Evolutionary conservation across 2,329 filamentous ascomycete genomes (phyloP), one percentile per base, ranked within the genome.

Genomic region (Chaetomium sp.): DNA sequence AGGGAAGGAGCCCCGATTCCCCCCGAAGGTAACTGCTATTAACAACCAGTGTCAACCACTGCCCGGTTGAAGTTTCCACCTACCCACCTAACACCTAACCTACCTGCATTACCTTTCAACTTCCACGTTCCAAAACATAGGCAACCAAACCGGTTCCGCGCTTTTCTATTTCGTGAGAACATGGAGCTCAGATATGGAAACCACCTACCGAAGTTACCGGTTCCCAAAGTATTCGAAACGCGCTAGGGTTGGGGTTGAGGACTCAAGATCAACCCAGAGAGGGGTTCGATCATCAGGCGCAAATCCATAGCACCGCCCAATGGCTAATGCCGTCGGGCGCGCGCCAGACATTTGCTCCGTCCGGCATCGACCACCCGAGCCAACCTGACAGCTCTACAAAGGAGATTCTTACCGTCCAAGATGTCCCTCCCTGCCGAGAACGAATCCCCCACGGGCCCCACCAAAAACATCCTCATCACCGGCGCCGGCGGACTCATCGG

Each of bases 401-500:
- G n/a, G n/a, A n/a, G 16, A 42, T 4, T n/a, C 16, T n/a, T 13
- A 35, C 47, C 5, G n/a, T 10, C 25, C 31, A 56, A 42, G 13
- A 56, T 56, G 55, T 3, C 55, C 23, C 27, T 35, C 56, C 47
- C 57, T 13, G 7, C 3, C 23, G 21, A 16, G 13, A 47, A 53
- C 38, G 19, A 56, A 29, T 13, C 42, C 10, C 16, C 42, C n/a
- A n/a, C n/a, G n/a, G n/a, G n/a, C n/a, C n/a, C n/a, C 29, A 47
- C 35, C 25, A n/a, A 38, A 13, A 63, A 65, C 38, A 57, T 76
- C 67, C 73, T 77, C 53, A 76, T 77, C 63, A 77, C 75, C 7
- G 75, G 75, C 50, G 75, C 75, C 13, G 73, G 72, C 49, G 75
- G 75, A 58, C 72, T 77, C 65, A 71, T 77, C 63, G 75, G 75